Conservation (phyloP, 352 stramenopile species). For the Globisporangium megalacanthum region DNA sequence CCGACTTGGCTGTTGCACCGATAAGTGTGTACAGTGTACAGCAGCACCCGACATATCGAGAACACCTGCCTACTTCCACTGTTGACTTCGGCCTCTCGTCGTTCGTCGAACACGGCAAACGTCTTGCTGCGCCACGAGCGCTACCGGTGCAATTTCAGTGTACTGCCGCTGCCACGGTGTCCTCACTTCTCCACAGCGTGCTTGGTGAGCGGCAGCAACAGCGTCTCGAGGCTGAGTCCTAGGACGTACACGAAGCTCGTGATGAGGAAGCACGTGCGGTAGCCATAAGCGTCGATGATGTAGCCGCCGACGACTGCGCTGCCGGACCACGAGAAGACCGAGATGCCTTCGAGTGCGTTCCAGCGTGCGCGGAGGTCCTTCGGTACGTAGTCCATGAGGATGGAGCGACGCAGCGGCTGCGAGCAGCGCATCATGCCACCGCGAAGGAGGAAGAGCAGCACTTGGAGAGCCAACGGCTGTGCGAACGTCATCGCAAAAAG, state of each 20-base stretch:
- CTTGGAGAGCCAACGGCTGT: constrained; percentile 21
- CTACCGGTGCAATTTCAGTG: no score
- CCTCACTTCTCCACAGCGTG: no score
- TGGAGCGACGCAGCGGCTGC: constrained; percentile 1
- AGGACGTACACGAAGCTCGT: constrained; percentile 62
- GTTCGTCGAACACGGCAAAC: no score
- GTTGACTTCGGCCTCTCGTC: no score
- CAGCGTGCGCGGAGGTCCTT: constrained; percentile 59
- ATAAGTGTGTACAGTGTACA: no score
- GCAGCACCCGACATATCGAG: no score
- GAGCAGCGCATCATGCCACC: constrained; percentile 56
- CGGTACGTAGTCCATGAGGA: constrained; percentile 79
- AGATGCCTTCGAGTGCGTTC: constrained; percentile 71
- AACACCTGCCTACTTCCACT: no score
- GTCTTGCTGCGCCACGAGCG: no score
- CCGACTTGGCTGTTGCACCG: no score
- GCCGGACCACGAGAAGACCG: constrained; percentile 76
- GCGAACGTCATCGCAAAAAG: constrained; percentile 45
- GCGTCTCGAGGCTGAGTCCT: constrained; percentile 47
- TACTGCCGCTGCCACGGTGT: background rate
- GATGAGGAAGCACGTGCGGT: constrained; percentile 78
- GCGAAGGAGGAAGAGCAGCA: constrained; percentile 43
- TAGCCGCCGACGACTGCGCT: constrained; percentile 74
- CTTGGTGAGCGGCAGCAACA: constrained; percentile 37
- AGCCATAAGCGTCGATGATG: constrained; percentile 71